Base-by-base conservation (phyloP, 176 grass and related monocot species). In the Phyllostachys edulis region DNA sequence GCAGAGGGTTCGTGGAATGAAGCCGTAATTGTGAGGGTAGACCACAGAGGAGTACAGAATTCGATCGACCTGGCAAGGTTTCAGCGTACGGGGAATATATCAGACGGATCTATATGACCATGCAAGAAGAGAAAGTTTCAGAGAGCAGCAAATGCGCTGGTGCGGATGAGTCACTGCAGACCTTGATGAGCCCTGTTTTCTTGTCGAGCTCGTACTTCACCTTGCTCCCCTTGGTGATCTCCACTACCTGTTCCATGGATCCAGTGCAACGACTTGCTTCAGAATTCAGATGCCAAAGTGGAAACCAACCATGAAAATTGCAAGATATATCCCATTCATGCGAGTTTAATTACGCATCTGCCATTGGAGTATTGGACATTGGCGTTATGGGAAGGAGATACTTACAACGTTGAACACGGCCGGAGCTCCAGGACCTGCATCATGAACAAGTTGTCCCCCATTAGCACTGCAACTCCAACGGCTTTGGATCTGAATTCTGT, bases 181-280 rank as follows among this genome's bases (percentile, higher is more conserved):
- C 92, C 92, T 92, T 94, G 86, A 97, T 97, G 83, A 97, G 54
- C 59, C 94, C 94, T 97, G 92, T 94, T 80, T 88, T 86, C 78
- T 94, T 94, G 82, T 94, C 90, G 62, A 94, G 92, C 52, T 92
- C 92, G 80, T 94, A 94, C 80, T 94, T 97, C 60, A 97, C 92
- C 89, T 97, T 97, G 88, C 94, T 97, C 38, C 94, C 94, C 82
- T 91, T 94, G 66, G 90, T 89, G 78, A 97, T 97, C 88, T 97
- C 90, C 69, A 97, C 91, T 10, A 97, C 94, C 92, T 95, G 63
- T 70, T 18, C 29, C 1, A 50, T 4, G 17, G 13, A 34, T 21
- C 37, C 47, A 50, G 1, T 50, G 47, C 14, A 50, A 16, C 47
- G 14, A 50, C 3, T 50, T 50, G 47, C 15, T 50, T 50, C 47